Evolutionary conservation across 768 basidiomycete species (phyloP).

Genomic region (Auricularia sp.): DNA sequence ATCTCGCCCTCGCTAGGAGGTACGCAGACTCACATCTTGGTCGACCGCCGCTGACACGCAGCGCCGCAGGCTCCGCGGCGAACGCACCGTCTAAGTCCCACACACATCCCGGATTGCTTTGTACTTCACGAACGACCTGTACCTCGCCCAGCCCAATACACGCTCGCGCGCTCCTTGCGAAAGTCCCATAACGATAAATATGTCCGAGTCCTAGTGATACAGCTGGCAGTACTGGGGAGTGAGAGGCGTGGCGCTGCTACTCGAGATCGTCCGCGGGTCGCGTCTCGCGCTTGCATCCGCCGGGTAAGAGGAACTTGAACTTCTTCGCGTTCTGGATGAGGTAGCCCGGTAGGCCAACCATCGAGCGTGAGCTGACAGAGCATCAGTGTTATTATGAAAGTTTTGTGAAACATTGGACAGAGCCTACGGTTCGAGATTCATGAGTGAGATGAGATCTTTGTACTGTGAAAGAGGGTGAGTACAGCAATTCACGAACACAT

Average conservation of each 20-base stretch:
- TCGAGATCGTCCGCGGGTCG: neutral
- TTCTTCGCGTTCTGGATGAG: slow-evolving; percentile 39
- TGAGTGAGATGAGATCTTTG: slow-evolving; percentile 39
- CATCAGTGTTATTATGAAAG: slow-evolving; percentile 11
- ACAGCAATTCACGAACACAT: neutral
- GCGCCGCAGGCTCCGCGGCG: too few species aligned
- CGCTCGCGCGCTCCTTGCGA: neutral
- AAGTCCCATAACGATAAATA: neutral
- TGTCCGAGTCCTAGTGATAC: neutral
- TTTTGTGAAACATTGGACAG: neutral
- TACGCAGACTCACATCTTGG: neutral
- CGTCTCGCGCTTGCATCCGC: slow-evolving; percentile 35
- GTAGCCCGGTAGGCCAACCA: slow-evolving; percentile 42
- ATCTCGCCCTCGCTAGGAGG: slow-evolving; percentile 67
- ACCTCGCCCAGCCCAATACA: too few species aligned
- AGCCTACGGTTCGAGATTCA: slow-evolving; percentile 43
- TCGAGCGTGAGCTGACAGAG: slow-evolving; percentile 24
- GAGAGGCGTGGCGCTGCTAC: neutral
- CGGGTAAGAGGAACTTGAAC: slow-evolving; percentile 45
- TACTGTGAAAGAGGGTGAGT: slow-evolving; percentile 25
- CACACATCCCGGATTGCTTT: too few species aligned
- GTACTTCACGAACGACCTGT: too few species aligned
- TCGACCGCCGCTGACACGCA: neutral
- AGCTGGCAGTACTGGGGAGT: neutral
- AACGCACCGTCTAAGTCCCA: too few species aligned